Percentiles rank a stretch among this genome's conserved stretches.
Evolutionary conservation across 208 protist species (phyloP).

Genomic region (Histomonas meleagridis): DNA sequence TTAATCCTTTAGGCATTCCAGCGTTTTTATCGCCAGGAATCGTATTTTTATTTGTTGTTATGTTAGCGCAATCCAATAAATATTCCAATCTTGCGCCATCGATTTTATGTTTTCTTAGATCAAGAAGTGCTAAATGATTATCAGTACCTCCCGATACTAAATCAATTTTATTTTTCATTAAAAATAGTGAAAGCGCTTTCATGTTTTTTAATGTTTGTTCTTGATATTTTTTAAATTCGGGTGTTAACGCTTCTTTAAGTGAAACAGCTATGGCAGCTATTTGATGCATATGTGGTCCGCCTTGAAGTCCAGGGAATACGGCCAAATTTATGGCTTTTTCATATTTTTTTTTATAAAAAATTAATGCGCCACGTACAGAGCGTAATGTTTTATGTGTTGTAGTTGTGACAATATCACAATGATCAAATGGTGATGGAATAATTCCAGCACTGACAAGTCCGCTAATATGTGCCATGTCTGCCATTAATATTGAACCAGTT

Average conservation of each 20-base stretch:
- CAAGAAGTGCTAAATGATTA: constrained; percentile 90
- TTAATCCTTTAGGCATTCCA: constrained; percentile 73
- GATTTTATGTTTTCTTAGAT: constrained; percentile 74
- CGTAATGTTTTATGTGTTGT: constrained; percentile 98
- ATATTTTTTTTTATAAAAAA: constrained; percentile 79
- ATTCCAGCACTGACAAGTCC: constrained; percentile 48
- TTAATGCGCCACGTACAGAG: constrained; percentile 60
- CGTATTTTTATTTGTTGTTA: constrained; percentile 90
- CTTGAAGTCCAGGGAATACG: constrained; percentile 90
- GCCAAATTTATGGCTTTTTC: constrained; percentile 80
- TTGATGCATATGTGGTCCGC: constrained; percentile 89
- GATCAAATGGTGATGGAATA: constrained; percentile 69
- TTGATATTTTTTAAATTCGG: constrained; percentile 77
- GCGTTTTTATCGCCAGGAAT: constrained; percentile 79
- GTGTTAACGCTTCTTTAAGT: constrained; percentile 68
- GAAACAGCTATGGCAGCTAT: constrained; percentile 86
- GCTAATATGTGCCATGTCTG: constrained; percentile 93
- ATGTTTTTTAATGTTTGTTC: constrained; percentile 68
- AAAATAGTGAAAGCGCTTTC: constrained; percentile 59
- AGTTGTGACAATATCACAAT: constrained; percentile 94
- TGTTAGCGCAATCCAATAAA: constrained; percentile 60
- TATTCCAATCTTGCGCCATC: constrained; percentile 80
- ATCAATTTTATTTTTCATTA: constrained; percentile 67
- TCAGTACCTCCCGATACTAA: constrained; percentile 84
- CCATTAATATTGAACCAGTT: constrained; percentile 72